Conservation (phyloP, 257 asterid species). For the Solanum neorickii region DNA sequence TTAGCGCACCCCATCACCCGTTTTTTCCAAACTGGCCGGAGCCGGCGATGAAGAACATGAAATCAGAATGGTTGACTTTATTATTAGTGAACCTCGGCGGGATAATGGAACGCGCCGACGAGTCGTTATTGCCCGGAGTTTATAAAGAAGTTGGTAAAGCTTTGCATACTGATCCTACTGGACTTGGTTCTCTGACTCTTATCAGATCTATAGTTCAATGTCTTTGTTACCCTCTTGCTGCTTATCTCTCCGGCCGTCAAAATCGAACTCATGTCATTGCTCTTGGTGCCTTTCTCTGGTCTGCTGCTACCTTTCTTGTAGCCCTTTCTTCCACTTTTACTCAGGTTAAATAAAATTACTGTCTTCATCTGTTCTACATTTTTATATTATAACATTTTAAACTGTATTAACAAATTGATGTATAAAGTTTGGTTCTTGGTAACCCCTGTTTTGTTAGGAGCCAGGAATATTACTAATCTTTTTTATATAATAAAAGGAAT, state of each 20-base stretch:
- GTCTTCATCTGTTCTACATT: not conserved
- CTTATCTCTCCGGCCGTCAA: slow-evolving; percentile 61
- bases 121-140: slow-evolving; percentile 63
- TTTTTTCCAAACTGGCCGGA: not conserved
- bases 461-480: too few relatives aligned
- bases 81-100: slow-evolving; percentile 60
- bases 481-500: not conserved
- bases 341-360: slow-evolving; percentile 24
- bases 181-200: slow-evolving; percentile 66
- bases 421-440: not conserved
- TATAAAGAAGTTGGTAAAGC: slow-evolving; percentile 70
- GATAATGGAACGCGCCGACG: slow-evolving; percentile 78
- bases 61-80: slow-evolving; percentile 41
- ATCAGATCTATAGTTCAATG: slow-evolving; percentile 75
- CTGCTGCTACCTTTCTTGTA: slow-evolving; percentile 47
- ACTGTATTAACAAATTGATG: too few relatives aligned
- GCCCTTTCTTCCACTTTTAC: slow-evolving; percentile 53
- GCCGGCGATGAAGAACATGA: slow-evolving; percentile 3
- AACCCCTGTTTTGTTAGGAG: not conserved
- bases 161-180: slow-evolving; percentile 79
- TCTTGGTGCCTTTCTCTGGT: slow-evolving; percentile 82
- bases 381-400: not conserved
- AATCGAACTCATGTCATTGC: slow-evolving; percentile 73
- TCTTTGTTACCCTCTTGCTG: slow-evolving; percentile 82
- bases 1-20: too few relatives aligned